Percentiles rank a stretch among this genome's conserved stretches.
phyloP scores from a whole-genome alignment of 176 grass and related monocot genomes.

The Dactylis glomerata region DNA sequence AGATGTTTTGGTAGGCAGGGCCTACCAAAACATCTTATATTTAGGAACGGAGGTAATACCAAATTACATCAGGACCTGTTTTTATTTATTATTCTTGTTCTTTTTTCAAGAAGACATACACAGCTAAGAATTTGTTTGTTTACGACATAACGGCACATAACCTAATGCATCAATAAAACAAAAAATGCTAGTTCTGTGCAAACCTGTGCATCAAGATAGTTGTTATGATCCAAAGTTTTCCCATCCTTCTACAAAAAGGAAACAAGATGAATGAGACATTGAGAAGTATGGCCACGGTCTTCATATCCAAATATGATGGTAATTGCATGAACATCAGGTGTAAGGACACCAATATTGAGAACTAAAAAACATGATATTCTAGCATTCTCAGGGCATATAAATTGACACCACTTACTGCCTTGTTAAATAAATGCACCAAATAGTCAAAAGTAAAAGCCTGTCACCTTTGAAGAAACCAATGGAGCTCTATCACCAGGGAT shows the following conservation, averaged over 20 bases:
- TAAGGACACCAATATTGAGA: not conserved
- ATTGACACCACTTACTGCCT: not conserved
- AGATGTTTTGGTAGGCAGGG: no score
- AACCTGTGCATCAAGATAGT: conserved; percentile 96
- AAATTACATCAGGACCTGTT: not conserved
- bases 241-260: conserved; percentile 74
- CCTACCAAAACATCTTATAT: no score
- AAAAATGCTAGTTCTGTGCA: not conserved
- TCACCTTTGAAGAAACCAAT: conserved; percentile 85
- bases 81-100: not conserved
- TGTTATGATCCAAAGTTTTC: conserved; percentile 62
- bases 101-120: not conserved
- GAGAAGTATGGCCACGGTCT: not conserved
- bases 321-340: not conserved
- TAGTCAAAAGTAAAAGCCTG: not conserved
- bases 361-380: not conserved
- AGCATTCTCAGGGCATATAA: not conserved
- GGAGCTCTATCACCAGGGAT: conserved; percentile 93
- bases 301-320: not conserved
- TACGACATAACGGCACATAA: not conserved
- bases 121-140: not conserved
- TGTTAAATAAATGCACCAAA: not conserved
- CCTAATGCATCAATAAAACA: not conserved
- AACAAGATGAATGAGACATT: conserved; percentile 34
- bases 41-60: no score